These are phyloP conservation scores for Xylaria sp. DNA, from an alignment of 2,329 filamentous ascomycete species.

Conservation along the genomic window DNA sequence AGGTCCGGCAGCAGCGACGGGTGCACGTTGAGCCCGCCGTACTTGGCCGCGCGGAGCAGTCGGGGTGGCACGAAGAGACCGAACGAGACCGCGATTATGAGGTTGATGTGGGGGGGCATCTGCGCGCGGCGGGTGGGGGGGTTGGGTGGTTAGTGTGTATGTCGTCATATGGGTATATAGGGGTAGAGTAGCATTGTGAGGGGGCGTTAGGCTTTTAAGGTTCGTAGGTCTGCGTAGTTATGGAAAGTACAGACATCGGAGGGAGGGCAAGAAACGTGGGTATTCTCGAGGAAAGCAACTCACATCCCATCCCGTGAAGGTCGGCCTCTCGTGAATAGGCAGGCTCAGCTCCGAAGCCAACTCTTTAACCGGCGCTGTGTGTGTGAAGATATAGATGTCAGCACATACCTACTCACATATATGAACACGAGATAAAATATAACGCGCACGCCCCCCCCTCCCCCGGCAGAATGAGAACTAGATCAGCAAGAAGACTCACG, in stretches of 20 bases:
- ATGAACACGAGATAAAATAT: too few relatives aligned
- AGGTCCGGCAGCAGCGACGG: constrained; percentile 88
- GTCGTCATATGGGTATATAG: neutral
- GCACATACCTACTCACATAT: neutral
- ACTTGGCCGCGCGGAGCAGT: constrained; percentile 69
- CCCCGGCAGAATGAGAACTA: neutral
- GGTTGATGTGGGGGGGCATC: constrained; percentile 66
- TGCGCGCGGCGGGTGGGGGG: constrained; percentile 33
- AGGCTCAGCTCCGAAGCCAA: constrained; percentile 67
- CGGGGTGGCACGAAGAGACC: constrained; percentile 83
- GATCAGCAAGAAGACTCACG: constrained; percentile 48
- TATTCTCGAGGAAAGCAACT: constrained; percentile 30
- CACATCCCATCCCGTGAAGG: constrained; percentile 81
- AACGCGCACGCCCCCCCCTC: neutral
- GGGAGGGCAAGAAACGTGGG: neutral
- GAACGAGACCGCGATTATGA: constrained; percentile 92
- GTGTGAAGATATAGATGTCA: neutral
- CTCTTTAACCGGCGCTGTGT: constrained; percentile 71
- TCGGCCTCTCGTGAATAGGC: constrained; percentile 73
- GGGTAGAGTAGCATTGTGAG: constrained; percentile 1
- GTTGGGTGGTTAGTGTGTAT: neutral
- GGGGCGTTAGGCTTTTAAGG: neutral
- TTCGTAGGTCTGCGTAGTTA: neutral
- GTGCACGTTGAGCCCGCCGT: constrained; percentile 91
- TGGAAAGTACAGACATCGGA: neutral